Evolutionary conservation across 108 stramenopile species (phyloP), one percentile per base, ranked within the genome.

Genomic region (Aurantiochytrium sp.): DNA sequence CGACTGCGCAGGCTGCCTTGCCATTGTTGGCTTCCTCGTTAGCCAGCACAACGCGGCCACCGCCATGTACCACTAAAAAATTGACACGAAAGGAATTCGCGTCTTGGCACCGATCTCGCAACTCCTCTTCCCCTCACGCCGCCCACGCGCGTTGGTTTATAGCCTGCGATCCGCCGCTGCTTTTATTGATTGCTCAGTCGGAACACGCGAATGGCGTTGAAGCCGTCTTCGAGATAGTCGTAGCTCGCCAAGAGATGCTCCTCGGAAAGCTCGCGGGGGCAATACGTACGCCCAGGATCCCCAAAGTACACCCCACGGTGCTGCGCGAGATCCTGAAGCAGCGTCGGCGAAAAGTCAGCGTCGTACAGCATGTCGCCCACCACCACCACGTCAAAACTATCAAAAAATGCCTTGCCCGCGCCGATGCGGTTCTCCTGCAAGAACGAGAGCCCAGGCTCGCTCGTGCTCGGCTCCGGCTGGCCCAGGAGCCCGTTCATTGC

Each of bases 321-420:
- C 6, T 48, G 2, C 45, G 39, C 42, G 19, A 81, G 73, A 12
- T 41, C 73, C n/a, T 24, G n/a, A 12, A 81, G 4, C 15, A 81
- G 45, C 6, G 45, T 22, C 17, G 73, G 42, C 73, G 73, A 41
- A 81, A 81, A 81, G 73, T 81, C 73, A 6, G 39, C 42, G 3
- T 81, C 73, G 73, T 81, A 81, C n/a, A 81, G 73, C 73, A 81
- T 81, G 24, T 81, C 73, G 17, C 73, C 73, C 1, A 81, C 73
- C 0, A 81, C 24, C 36, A 81, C 73, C 2, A 81, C 73, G 45
- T 81, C 73, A 48, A 81, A 81, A 12, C 19, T 24, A 12, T 81
- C 73, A 65, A 65, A 65, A 19, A 17, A 65, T 27, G 27, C 34
- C 73, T 81, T 81, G 36, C 73, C 73, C 6, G 39, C 45, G 73